Conservation (phyloP, 2,329 filamentous ascomycete species). For the Curvularia lunata region DNA sequence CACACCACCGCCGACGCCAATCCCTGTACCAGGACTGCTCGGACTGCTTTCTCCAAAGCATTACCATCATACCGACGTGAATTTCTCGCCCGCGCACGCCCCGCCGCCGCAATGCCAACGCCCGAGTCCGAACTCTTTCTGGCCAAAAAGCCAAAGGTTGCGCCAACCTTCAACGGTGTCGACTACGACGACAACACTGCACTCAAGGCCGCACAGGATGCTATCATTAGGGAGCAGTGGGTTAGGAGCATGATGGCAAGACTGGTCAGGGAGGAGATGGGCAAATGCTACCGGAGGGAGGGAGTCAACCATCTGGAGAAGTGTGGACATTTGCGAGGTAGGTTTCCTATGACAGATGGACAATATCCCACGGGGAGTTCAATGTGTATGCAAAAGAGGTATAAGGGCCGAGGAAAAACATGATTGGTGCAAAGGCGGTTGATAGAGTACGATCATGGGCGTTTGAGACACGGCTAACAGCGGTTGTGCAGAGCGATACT, state of each 20-base stretch:
- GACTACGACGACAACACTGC: slow-evolving; percentile 83
- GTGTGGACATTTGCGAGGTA: slow-evolving; percentile 81
- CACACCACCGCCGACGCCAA: slow-evolving; percentile 22
- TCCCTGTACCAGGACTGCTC: slow-evolving; percentile 15
- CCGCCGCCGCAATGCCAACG: slow-evolving; percentile 69
- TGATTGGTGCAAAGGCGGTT: background rate
- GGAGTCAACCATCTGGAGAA: slow-evolving; percentile 90
- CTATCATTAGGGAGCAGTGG: slow-evolving; percentile 86
- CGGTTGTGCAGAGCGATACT: slow-evolving; percentile 69
- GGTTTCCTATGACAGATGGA: background rate
- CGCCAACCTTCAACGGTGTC: slow-evolving; percentile 84
- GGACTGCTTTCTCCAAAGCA: background rate
- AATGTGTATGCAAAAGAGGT: background rate
- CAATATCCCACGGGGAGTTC: background rate
- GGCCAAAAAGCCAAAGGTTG: slow-evolving; percentile 81
- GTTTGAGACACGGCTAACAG: slow-evolving; percentile 29
- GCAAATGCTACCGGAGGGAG: slow-evolving; percentile 84
- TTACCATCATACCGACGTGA: background rate
- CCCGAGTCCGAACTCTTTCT: slow-evolving; percentile 83
- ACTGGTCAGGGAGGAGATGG: slow-evolving; percentile 79
- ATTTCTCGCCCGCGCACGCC: slow-evolving; percentile 3
- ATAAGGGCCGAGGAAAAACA: background rate
- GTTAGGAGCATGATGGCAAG: slow-evolving; percentile 88
- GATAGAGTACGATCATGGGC: too few relatives aligned
- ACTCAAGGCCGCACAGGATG: slow-evolving; percentile 82